Conservation (phyloP, 2,329 filamentous ascomycete species). For the Aspergillus phoenicis region DNA sequence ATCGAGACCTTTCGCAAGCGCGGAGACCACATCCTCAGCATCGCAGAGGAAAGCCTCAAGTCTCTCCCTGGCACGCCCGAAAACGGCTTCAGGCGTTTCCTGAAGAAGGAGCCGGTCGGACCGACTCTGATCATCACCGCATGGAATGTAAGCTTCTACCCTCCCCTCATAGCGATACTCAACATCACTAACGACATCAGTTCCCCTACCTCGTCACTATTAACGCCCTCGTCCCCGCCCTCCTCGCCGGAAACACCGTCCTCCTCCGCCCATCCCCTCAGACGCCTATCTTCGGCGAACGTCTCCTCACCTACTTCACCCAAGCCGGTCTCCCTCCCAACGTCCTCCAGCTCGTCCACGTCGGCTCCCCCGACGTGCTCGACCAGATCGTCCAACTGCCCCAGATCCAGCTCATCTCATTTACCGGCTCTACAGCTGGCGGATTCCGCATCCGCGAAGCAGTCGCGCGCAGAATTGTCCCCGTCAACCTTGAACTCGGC, state of each 20-base stretch:
- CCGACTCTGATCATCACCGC: constrained; percentile 84
- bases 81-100: constrained; percentile 82
- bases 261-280: constrained; percentile 91
- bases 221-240: constrained; percentile 85
- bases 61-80: constrained; percentile 81
- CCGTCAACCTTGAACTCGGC: constrained; percentile 84
- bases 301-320: constrained; percentile 71
- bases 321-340: constrained; percentile 78
- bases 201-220: constrained; percentile 90
- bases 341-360: constrained; percentile 86
- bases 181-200: constrained; percentile 47
- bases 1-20: constrained; percentile 79
- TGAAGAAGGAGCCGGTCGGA: constrained; percentile 82
- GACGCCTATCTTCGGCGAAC: constrained; percentile 84
- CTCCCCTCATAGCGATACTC: no score
- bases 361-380: constrained; percentile 72
- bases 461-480: constrained; percentile 76
- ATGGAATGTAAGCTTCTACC: constrained; percentile 70
- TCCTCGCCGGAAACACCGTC: constrained; percentile 82
- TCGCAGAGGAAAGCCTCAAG: constrained; percentile 73
- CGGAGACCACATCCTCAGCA: constrained; percentile 79
- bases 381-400: constrained; percentile 76
- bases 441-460: constrained; percentile 81
- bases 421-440: constrained; percentile 85
- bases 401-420: constrained; percentile 76